Evolutionary conservation across 257 asterid species (phyloP).

Genomic region (Ilex aquifolium): DNA sequence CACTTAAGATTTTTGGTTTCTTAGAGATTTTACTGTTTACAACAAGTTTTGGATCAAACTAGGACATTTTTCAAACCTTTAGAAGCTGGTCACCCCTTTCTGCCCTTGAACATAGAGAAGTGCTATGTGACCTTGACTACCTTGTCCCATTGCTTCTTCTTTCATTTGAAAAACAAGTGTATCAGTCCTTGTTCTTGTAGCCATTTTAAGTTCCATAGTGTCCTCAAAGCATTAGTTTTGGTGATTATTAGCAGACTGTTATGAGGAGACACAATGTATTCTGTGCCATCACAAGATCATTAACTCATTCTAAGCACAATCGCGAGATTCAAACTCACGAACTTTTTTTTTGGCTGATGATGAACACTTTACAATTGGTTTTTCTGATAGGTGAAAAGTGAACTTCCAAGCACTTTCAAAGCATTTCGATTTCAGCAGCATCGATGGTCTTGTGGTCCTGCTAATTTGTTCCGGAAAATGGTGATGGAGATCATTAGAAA

Average conservation of each 20-base stretch:
- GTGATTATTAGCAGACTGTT: background rate
- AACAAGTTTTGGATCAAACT: no score
- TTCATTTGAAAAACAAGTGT: no score
- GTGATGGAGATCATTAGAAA: constrained; percentile 68
- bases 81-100: no score
- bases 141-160: no score
- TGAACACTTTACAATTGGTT: background rate
- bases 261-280: background rate
- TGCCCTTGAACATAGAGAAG: no score
- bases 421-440: constrained; percentile 97
- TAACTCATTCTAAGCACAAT: background rate
- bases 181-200: no score
- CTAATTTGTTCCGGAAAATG: constrained; percentile 90
- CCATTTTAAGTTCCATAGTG: no score
- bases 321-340: background rate
- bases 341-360: background rate
- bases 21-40: no score
- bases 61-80: background rate
- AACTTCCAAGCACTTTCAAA: constrained; percentile 90
- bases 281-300: background rate
- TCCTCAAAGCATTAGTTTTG: no score
- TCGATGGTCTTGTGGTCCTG: constrained; percentile 98
- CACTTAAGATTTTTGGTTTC: no score
- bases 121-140: no score
- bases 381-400: constrained; percentile 61